phyloP scores from a whole-genome alignment of 345 rosid species.

The Citropsis articulata region DNA sequence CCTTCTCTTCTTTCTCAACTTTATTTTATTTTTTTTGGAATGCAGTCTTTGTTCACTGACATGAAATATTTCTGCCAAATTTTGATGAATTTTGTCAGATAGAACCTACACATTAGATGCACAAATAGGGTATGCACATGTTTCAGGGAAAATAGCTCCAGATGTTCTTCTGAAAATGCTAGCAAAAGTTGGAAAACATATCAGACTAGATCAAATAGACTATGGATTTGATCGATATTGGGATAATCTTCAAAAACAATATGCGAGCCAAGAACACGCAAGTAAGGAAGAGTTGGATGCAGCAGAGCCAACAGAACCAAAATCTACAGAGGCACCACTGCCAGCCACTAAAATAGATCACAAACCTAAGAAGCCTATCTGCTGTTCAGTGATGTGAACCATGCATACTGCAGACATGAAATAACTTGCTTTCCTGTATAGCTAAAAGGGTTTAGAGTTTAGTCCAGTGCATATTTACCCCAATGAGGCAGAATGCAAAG shows the following conservation, averaged over 20 bases:
- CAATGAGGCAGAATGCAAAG: too few relatives aligned
- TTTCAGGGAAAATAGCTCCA: neutral
- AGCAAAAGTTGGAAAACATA: neutral
- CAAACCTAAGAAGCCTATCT: neutral
- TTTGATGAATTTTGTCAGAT: neutral
- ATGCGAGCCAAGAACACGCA: neutral
- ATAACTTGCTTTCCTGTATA: neutral
- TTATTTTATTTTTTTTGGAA: too few relatives aligned
- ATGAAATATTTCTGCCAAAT: neutral
- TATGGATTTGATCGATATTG: neutral
- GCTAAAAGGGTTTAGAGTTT: neutral
- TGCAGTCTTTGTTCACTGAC: neutral
- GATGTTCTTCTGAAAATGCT: neutral
- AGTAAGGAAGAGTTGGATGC: neutral
- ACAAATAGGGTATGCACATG: neutral
- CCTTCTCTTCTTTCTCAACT: neutral
- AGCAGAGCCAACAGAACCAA: neutral
- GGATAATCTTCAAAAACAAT: neutral
- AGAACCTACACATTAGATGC: neutral
- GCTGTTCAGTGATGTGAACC: slow-evolving; percentile 1
- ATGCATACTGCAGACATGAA: neutral
- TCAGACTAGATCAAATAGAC: neutral
- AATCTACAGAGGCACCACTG: neutral
- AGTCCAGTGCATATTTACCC: too few relatives aligned
- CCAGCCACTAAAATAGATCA: neutral